Evolutionary conservation across 192 early-diverging fungal genomes (phyloP), one percentile per base, ranked within the genome.

Genomic region (Backusella luteola): DNA sequence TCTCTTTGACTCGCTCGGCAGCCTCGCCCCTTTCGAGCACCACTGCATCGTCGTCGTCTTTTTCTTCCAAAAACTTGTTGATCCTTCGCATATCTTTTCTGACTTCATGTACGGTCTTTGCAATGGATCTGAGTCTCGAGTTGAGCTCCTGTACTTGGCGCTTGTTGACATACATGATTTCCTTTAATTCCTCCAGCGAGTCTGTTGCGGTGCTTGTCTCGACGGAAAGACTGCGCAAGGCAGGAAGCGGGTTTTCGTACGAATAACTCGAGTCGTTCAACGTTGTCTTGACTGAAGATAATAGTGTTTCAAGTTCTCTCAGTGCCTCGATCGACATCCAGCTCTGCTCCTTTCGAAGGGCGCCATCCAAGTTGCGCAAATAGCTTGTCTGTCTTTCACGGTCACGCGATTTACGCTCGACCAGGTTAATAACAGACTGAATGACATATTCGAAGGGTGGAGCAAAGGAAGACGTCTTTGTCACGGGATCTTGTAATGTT

Each of bases 101-200:
- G 3, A 84, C 76, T 66, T 84, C 82, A 69, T 84, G 82, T 1
- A 84, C 79, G 0, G 82, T 84, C 44, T 84, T 84, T 29, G 82
- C 76, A 39, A 84, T 84, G 2, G 76, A 74, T 44, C 79, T 73
- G 2, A 84, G 52, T 21, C 79, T 72, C 15, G 72, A 71, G 34
- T 80, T 80, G 19, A 84, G 74, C 66, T 84, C 82, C 17, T 77
- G 76, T 6, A 76, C 76, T 32, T 84, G 82, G 36, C 76, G 71
- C 63, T 84, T 84, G 66, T 80, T 84, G 35, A 84, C 79, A 59
- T 78, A 84, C 82, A 84, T 84, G 34, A 80, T 79, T 42, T 84
- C 82, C 53, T 84, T 80, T 2, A 84, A 71, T 52, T 84, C 82
- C 49, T 84, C 82, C 5, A 84, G 34, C 1, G 82, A 77, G 14